phyloP scores from a whole-genome alignment of 352 stramenopile species.

The Phytopythium montanum region DNA sequence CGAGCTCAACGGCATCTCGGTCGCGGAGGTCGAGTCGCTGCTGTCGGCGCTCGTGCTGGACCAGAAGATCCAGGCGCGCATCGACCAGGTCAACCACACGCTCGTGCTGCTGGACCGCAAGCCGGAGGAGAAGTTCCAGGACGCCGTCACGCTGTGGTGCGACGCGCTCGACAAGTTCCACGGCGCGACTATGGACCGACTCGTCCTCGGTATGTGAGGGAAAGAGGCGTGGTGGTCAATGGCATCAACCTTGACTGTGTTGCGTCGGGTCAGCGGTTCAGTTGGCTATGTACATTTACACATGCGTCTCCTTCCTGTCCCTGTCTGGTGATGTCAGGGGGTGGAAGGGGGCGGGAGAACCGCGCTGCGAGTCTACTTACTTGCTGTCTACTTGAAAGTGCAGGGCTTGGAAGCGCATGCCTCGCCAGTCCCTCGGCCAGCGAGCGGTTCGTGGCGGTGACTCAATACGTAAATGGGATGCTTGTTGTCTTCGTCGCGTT shows the following conservation, averaged over 20 bases:
- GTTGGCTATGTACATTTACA: not conserved
- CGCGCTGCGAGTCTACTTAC: not conserved
- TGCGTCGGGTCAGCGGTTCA: not conserved
- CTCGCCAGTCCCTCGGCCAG: not conserved
- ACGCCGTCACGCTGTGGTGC: constrained; percentile 57
- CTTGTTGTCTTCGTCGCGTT: not conserved
- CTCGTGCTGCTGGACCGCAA: constrained; percentile 68
- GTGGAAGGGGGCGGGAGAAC: not conserved
- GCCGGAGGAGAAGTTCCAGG: constrained; percentile 69
- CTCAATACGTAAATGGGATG: not conserved
- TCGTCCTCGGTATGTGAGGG: constrained; percentile 36
- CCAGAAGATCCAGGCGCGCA: constrained; percentile 87
- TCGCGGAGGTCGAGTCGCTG: constrained; percentile 91
- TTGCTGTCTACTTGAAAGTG: not conserved
- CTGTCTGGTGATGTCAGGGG: not conserved
- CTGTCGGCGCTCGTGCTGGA: constrained; percentile 92
- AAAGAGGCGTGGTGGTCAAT: not conserved
- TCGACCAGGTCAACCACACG: constrained; percentile 90
- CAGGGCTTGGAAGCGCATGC: not conserved
- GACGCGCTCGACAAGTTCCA: constrained; percentile 71
- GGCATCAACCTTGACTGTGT: not conserved
- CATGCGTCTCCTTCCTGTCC: not conserved
- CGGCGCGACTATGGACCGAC: constrained; percentile 54
- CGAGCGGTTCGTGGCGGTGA: not conserved
- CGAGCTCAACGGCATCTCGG: constrained; percentile 91